Conservation (phyloP, 2,329 filamentous ascomycete genomes). For the Fusarium scirpi region DNA sequence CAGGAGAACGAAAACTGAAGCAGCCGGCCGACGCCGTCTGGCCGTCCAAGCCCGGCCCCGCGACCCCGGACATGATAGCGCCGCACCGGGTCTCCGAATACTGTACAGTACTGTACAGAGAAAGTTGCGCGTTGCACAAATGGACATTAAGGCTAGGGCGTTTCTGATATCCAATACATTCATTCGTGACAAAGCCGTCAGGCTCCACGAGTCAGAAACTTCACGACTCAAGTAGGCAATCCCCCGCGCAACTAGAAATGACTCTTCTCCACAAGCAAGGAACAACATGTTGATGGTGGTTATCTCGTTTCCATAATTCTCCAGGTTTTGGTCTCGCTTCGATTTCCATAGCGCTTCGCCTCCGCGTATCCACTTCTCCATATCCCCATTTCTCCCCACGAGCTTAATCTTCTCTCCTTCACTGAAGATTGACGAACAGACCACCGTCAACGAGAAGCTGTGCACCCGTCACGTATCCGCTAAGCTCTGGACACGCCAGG, state of each 20-base stretch:
- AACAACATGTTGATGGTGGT: neutral
- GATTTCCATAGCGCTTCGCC: constrained; percentile 8
- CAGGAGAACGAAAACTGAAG: constrained; percentile 18
- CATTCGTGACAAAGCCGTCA: constrained; percentile 7
- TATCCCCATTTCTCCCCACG: constrained; percentile 31
- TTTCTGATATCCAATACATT: constrained; percentile 22
- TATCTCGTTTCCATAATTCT: constrained; percentile 9
- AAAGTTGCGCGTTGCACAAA: constrained; percentile 11
- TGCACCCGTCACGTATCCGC: constrained; percentile 83
- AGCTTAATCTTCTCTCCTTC: constrained; percentile 44
- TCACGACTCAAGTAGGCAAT: constrained; percentile 13
- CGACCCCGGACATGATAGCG: constrained; percentile 17
- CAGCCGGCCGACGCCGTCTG: constrained; percentile 24
- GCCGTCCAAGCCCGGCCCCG: constrained; percentile 36
- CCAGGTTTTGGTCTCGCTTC: constrained; percentile 19
- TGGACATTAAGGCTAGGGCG: neutral
- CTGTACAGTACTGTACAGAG: neutral
- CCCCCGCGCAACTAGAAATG: constrained; percentile 4
- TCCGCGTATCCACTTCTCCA: constrained; percentile 27
- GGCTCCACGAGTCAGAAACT: constrained; percentile 32
- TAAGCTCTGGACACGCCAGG: constrained; percentile 81
- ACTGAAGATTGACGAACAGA: constrained; percentile 89
- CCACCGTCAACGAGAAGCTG: constrained; percentile 90
- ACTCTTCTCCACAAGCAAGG: constrained; percentile 26
- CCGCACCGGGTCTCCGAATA: constrained; percentile 29